phyloP scores from a whole-genome alignment of 2,329 filamentous ascomycete genomes.

The Sarocladium oryzae region DNA sequence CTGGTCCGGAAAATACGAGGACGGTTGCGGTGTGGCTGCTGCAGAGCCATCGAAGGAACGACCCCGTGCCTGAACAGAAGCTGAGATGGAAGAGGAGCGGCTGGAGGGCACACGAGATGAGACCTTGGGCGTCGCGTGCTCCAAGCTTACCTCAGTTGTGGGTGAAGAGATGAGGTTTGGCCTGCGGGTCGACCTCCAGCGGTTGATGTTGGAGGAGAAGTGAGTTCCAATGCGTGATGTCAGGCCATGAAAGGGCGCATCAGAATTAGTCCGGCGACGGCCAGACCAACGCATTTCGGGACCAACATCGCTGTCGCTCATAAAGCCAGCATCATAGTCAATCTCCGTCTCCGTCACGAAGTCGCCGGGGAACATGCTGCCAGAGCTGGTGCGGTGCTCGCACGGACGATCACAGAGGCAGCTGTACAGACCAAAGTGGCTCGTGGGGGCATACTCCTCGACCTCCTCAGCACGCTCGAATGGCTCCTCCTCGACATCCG shows the following conservation, averaged over 20 bases:
- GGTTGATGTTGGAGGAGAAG: constrained; percentile 44
- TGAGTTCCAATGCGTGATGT: constrained; percentile 60
- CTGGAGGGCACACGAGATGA: constrained; percentile 48
- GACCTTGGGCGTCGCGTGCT: constrained; percentile 64
- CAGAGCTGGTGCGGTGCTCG: constrained; percentile 43
- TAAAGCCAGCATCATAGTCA: constrained; percentile 62
- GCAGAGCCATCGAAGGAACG: constrained; percentile 39
- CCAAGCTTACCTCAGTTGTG: constrained; percentile 76
- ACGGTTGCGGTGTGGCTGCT: constrained; percentile 51
- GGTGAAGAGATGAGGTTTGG: constrained; percentile 47
- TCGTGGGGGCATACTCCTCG: constrained; percentile 15
- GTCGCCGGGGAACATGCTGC: constrained; percentile 29
- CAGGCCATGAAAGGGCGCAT: constrained; percentile 56
- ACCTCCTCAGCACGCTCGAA: constrained; percentile 58
- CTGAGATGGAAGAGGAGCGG: constrained; percentile 69
- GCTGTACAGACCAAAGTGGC: constrained; percentile 47
- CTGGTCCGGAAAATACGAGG: constrained; percentile 55
- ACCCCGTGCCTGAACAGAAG: not conserved
- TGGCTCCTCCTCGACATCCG: constrained; percentile 80
- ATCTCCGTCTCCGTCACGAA: constrained; percentile 39
- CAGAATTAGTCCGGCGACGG: constrained; percentile 35
- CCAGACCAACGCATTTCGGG: constrained; percentile 15
- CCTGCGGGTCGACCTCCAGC: constrained; percentile 43
- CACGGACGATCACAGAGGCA: constrained; percentile 66
- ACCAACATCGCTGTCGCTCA: constrained; percentile 56